phyloP scores from a whole-genome alignment of 352 stramenopile genomes.

The Phytopythium boreale region DNA sequence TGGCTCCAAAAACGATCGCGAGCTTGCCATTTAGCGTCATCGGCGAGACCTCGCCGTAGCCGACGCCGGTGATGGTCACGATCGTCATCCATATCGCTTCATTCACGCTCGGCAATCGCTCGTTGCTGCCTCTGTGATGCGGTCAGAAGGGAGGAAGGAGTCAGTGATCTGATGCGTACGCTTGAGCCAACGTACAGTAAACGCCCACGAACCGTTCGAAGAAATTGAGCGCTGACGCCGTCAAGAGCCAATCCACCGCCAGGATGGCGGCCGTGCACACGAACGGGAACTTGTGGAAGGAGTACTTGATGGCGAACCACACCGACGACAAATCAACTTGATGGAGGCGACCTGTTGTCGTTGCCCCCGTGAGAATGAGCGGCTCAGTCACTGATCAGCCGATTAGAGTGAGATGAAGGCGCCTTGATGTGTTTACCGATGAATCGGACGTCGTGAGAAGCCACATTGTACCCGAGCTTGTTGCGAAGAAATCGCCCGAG shows the following conservation, averaged over 20 bases:
- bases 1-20: slow-evolving; percentile 50
- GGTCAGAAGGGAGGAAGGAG: not conserved
- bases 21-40: slow-evolving; percentile 52
- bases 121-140: slow-evolving; percentile 33
- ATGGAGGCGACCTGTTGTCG: slow-evolving; percentile 38
- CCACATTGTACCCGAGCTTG: slow-evolving; percentile 33
- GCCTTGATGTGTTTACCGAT: slow-evolving; percentile 11
- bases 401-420: too few relatives aligned
- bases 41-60: slow-evolving; percentile 53
- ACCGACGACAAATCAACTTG: slow-evolving; percentile 52
- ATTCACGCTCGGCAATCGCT: slow-evolving; percentile 32
- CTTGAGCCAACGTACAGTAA: not conserved
- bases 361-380: not conserved
- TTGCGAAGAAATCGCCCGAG: slow-evolving; percentile 50
- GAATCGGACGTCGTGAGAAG: slow-evolving; percentile 35
- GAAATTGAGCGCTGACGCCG: slow-evolving; percentile 53
- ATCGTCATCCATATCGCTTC: slow-evolving; percentile 67
- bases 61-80: slow-evolving; percentile 60
- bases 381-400: too few relatives aligned
- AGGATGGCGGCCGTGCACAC: slow-evolving; percentile 33
- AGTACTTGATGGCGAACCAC: slow-evolving; percentile 62
- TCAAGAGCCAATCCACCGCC: slow-evolving; percentile 50
- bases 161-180: not conserved
- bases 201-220: slow-evolving; percentile 43
- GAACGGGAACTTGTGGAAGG: slow-evolving; percentile 48